Evolutionary conservation across 768 basidiomycete species (phyloP), one percentile per base, ranked within the genome.

Genomic region (Mycena galopus): DNA sequence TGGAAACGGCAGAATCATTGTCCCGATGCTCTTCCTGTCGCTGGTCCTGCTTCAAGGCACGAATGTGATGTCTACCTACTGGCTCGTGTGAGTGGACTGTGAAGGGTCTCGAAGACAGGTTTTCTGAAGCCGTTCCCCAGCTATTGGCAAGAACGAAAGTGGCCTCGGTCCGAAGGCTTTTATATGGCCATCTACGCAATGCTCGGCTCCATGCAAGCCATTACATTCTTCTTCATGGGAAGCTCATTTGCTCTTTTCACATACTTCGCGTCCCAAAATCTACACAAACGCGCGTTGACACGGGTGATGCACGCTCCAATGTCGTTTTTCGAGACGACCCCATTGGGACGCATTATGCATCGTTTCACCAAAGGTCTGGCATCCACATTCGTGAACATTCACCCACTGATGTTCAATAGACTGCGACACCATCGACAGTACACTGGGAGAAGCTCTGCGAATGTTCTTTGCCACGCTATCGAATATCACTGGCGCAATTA

Each of bases 321-420:
- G 92, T 91, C 90, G 9, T 96, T 96, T 84, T 97, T 96, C 78
- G 96, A 97, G 78, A 96, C 92, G 2, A 94, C 93, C 87, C 94
- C 94, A 8, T 86, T 94, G 25, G 96, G 96, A 19, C 90, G 95
- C 14, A 94, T 98, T 73, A 93, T 96, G 89, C 96, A 96, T 80
- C 90, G 95, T 19, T 95, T 98, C 79, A 91, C 94, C 1, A 95
- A 96, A 84, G 91, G 91, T 87, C 78, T 74, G 67, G 66, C 16
- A 12, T 23, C 63, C 32, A 1, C 32, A 25, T 8, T 37, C 37
- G 11, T 23, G 17, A 33, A n/a, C 25, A 61, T 17, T 59, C 55
- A 29, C 23, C 61, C 23, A 42, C 50, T 78, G 63, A 65, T 44
- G 70, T 37, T 72, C 25, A 21, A 17, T 62, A 88, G 93, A 95